These are phyloP conservation scores for Ophiostoma novo-ulmi DNA, from an alignment of 2,329 filamentous ascomycete genomes.

Conservation along the genomic window DNA sequence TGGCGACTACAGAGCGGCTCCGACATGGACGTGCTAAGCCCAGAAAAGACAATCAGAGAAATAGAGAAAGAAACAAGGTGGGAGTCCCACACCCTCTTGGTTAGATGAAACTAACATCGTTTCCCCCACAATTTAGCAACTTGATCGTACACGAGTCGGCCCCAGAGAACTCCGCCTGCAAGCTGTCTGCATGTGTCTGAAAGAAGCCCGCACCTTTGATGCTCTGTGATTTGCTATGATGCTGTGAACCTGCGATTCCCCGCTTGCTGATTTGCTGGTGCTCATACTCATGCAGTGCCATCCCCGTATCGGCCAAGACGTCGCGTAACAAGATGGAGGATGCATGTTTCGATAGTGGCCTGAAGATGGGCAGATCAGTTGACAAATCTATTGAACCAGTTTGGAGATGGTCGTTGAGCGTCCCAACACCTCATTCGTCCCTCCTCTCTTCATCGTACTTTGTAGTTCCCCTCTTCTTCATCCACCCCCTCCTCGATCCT, in stretches of 20 bases:
- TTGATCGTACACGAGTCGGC: background rate
- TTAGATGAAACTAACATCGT: background rate
- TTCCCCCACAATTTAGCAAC: background rate
- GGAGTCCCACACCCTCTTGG: background rate
- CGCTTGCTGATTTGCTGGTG: background rate
- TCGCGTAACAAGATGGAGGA: background rate
- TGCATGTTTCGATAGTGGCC: background rate
- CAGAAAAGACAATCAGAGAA: background rate
- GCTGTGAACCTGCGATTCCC: background rate
- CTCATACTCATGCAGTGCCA: background rate
- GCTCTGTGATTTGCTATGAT: background rate
- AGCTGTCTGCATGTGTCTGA: no score
- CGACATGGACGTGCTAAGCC: slow-evolving; percentile 14
- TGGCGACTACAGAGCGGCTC: slow-evolving; percentile 24
- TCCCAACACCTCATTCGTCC: background rate
- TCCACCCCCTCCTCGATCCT: slow-evolving; percentile 4
- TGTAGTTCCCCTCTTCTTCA: background rate
- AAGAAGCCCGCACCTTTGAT: background rate
- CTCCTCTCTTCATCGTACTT: background rate
- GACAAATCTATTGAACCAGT: background rate
- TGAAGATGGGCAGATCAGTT: background rate
- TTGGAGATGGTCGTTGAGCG: background rate
- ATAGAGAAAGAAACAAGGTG: background rate
- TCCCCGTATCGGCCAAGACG: slow-evolving; percentile 1
- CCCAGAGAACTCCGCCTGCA: background rate